phyloP scores from a whole-genome alignment of 805 yeast genomes.

The Candida dajiaensis region DNA sequence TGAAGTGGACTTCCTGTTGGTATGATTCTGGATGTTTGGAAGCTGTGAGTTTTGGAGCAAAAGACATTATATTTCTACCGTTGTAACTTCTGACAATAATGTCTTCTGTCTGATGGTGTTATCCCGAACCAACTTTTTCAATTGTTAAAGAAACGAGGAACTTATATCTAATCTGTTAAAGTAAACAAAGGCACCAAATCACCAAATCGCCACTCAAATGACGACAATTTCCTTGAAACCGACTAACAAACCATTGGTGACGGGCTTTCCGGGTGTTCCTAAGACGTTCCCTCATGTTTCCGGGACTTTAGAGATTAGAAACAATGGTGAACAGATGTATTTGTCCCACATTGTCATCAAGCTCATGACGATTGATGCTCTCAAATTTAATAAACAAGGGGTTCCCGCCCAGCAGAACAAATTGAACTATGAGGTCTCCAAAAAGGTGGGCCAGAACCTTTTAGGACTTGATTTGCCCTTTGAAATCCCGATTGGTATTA shows the following conservation, averaged over 20 bases:
- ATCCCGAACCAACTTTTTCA: background rate
- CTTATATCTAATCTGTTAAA: background rate
- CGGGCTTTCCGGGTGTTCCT: slow-evolving; percentile 68
- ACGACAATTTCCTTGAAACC: slow-evolving; percentile 32
- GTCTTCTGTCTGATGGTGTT: too few relatives aligned
- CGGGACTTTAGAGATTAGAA: slow-evolving; percentile 48
- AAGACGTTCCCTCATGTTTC: slow-evolving; percentile 55
- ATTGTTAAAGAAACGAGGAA: too few relatives aligned
- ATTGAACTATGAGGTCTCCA: slow-evolving; percentile 27
- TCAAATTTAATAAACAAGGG: slow-evolving; percentile 32
- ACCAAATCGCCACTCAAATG: background rate
- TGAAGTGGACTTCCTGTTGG: background rate
- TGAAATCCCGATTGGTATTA: slow-evolving; percentile 48
- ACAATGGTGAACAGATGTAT: slow-evolving; percentile 39
- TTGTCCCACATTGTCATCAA: slow-evolving; percentile 43
- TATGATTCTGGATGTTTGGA: background rate
- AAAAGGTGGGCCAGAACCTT: slow-evolving; percentile 35
- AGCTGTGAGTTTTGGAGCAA: background rate
- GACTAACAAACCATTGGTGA: slow-evolving; percentile 44
- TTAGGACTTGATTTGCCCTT: slow-evolving; percentile 57
- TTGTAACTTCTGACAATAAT: too few relatives aligned
- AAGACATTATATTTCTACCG: background rate
- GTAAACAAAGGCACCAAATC: background rate
- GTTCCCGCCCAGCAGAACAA: slow-evolving; percentile 28
- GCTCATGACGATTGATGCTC: slow-evolving; percentile 45